Percentiles rank a stretch among this genome's conserved stretches.
Conservation (phyloP, 2,329 filamentous ascomycete species). For the Alternaria conjuncta region DNA sequence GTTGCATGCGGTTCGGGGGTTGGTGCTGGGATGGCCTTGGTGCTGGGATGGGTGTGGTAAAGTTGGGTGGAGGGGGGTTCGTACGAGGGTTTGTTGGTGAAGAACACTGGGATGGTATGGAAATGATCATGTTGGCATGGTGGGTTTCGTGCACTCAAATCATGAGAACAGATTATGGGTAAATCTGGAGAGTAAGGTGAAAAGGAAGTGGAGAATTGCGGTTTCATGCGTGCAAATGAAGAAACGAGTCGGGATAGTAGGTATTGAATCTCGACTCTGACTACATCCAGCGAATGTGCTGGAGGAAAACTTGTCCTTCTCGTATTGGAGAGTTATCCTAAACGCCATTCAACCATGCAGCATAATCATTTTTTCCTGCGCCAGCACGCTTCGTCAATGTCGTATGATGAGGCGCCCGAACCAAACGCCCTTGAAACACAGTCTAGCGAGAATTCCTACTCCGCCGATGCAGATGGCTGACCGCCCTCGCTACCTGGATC, state of each 20-base stretch:
- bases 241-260: not conserved
- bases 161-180: not conserved
- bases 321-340: not conserved
- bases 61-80: not conserved
- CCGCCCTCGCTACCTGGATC: slow-evolving; percentile 3
- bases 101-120: not conserved
- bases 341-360: not conserved
- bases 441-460: slow-evolving; percentile 1
- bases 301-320: not conserved
- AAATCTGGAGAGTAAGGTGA: not conserved
- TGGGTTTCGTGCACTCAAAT: not conserved
- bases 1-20: not conserved
- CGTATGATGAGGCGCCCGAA: not conserved
- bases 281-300: not conserved
- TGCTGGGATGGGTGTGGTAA: not conserved
- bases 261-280: not conserved
- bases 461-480: slow-evolving; percentile 5
- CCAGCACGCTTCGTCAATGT: slow-evolving; percentile 1
- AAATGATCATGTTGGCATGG: not conserved
- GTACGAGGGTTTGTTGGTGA: not conserved
- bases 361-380: not conserved
- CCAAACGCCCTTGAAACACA: slow-evolving; percentile 2
- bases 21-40: not conserved
- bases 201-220: not conserved
- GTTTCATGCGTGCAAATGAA: not conserved